These are phyloP conservation scores for Vigna hirtella DNA, from an alignment of 306 rosid genomes.

Conservation along the genomic window DNA sequence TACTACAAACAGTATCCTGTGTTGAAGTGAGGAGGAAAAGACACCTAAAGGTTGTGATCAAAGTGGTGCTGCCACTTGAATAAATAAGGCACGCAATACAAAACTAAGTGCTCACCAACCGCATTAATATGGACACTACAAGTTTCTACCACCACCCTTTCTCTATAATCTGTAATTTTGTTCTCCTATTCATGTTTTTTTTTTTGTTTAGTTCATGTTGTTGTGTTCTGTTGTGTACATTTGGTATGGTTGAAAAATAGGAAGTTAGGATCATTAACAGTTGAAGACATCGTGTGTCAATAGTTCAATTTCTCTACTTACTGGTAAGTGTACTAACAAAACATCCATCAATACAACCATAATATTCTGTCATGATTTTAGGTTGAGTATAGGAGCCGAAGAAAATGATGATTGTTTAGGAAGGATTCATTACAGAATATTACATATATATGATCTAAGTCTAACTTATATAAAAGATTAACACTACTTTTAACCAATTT, in stretches of 20 bases:
- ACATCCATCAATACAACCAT: background rate
- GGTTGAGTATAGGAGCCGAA: background rate
- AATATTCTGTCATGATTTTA: background rate
- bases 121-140: background rate
- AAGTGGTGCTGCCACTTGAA: constrained; percentile 30
- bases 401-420: too few relatives aligned
- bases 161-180: background rate
- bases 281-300: constrained; percentile 37
- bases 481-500: too few relatives aligned
- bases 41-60: background rate
- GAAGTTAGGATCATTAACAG: constrained; percentile 43
- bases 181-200: background rate
- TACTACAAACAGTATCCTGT: background rate
- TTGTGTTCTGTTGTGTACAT: background rate
- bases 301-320: background rate
- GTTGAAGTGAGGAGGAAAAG: constrained; percentile 5
- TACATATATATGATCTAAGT: too few relatives aligned
- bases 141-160: background rate
- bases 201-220: background rate
- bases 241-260: background rate
- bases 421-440: too few relatives aligned
- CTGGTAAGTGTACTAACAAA: constrained; percentile 6
- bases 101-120: constrained; percentile 31
- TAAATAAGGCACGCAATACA: constrained; percentile 48
- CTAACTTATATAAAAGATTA: too few relatives aligned